phyloP scores from a whole-genome alignment of 2,329 filamentous ascomycete genomes.

The Microcyclospora pomicola region DNA sequence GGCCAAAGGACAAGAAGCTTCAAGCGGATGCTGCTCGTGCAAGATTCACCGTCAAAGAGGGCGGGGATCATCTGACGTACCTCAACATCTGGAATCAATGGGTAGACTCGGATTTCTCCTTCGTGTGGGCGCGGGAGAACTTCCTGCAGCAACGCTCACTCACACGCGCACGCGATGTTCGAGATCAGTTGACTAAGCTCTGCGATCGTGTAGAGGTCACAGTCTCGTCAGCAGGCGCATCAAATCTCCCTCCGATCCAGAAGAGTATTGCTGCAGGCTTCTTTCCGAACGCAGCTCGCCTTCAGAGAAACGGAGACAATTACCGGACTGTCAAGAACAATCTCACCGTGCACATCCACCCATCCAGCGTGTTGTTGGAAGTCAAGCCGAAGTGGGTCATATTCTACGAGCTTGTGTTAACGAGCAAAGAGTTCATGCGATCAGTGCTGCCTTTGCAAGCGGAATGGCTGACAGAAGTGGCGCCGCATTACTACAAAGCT shows the following conservation, averaged over 20 bases:
- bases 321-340: constrained; percentile 89
- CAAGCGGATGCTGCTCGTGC: constrained; percentile 83
- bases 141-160: constrained; percentile 87
- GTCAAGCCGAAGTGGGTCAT: constrained; percentile 74
- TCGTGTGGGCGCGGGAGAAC: constrained; percentile 81
- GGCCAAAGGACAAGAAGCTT: constrained; percentile 93
- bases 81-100: constrained; percentile 94
- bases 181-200: constrained; percentile 80
- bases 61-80: constrained; percentile 76
- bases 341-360: constrained; percentile 82
- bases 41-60: constrained; percentile 79
- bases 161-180: constrained; percentile 75
- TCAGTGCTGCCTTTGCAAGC: constrained; percentile 73
- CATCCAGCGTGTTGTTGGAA: constrained; percentile 66
- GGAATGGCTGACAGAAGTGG: constrained; percentile 76
- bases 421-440: constrained; percentile 85
- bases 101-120: constrained; percentile 80
- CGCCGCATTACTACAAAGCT: constrained; percentile 89
- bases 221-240: constrained; percentile 47
- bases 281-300: constrained; percentile 78
- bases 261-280: constrained; percentile 84
- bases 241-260: constrained; percentile 65
- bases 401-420: constrained; percentile 72
- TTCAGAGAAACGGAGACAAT: constrained; percentile 70
- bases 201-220: constrained; percentile 86